Percentiles rank a stretch among this genome's conserved stretches.
Evolutionary conservation across 73 alveolate species (phyloP).

Genomic region (Tetrahymena elliotti): DNA sequence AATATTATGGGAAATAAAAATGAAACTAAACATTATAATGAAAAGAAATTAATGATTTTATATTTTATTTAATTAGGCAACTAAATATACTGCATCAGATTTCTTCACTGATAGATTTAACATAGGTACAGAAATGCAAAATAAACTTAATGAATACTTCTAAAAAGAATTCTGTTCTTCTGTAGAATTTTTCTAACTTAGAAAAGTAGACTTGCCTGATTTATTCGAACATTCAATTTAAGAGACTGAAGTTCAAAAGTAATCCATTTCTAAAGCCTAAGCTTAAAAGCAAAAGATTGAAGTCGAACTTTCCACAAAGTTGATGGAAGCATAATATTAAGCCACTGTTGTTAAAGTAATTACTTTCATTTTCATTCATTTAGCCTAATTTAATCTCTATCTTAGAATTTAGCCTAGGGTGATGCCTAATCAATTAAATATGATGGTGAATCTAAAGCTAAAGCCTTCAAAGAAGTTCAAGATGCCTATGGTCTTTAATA

Average conservation of each 20-base stretch:
- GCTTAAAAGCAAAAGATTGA: constrained; percentile 55
- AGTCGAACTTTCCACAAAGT: constrained; percentile 50
- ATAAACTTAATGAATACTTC: constrained; percentile 40
- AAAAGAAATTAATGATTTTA: not conserved
- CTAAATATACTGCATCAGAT: constrained; percentile 57
- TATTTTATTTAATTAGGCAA: constrained; percentile 29
- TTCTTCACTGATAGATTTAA: constrained; percentile 57
- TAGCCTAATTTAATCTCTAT: not conserved
- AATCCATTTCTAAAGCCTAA: constrained; percentile 49
- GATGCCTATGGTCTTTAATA: constrained; percentile 41
- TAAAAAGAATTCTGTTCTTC: constrained; percentile 30
- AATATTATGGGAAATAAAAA: too few relatives aligned
- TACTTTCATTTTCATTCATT: not conserved
- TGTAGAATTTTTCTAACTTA: constrained; percentile 48
- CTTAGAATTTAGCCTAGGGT: constrained; percentile 50
- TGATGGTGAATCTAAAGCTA: constrained; percentile 57
- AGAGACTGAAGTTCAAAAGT: constrained; percentile 57
- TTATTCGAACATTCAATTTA: constrained; percentile 50
- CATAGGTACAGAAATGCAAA: constrained; percentile 53
- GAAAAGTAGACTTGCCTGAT: constrained; percentile 52
- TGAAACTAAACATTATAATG: too few relatives aligned
- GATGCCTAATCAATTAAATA: constrained; percentile 56
- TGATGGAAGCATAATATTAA: constrained; percentile 53
- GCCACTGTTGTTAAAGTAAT: constrained; percentile 35
- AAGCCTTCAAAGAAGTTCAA: constrained; percentile 44